Percentiles rank a stretch among this genome's conserved stretches.
phyloP scores from a whole-genome alignment of 768 basidiomycete species.

The Leccinum variicolor region DNA sequence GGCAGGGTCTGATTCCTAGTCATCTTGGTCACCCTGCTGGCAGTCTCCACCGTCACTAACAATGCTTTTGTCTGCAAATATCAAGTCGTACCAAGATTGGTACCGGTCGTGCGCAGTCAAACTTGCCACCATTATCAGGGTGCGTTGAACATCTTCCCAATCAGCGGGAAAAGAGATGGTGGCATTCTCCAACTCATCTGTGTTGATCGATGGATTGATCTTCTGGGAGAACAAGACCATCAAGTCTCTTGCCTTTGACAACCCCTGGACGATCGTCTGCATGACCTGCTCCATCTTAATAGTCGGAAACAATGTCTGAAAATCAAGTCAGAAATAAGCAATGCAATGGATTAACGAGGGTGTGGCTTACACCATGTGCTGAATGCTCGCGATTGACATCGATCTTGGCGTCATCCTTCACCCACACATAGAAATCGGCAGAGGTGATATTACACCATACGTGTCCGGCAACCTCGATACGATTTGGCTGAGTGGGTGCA shows the following conservation, averaged over 20 bases:
- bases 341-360: background rate
- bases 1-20: too few relatives aligned
- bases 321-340: too few relatives aligned
- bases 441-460: background rate
- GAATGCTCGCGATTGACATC: background rate
- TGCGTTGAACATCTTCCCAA: background rate
- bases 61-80: background rate
- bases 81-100: background rate
- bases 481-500: background rate
- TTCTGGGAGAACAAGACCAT: background rate
- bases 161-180: background rate
- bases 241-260: background rate
- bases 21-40: too few relatives aligned
- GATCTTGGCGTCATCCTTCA: background rate
- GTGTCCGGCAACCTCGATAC: background rate
- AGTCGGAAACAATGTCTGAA: slow-evolving; percentile 1
- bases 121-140: background rate
- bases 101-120: background rate
- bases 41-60: too few relatives aligned
- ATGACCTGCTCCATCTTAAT: background rate
- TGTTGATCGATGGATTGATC: background rate
- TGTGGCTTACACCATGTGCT: background rate
- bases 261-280: background rate
- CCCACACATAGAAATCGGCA: background rate
- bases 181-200: background rate